These are phyloP conservation scores for Eucalyptus pauciflora DNA, from an alignment of 345 rosid species.

Conservation along the genomic window DNA sequence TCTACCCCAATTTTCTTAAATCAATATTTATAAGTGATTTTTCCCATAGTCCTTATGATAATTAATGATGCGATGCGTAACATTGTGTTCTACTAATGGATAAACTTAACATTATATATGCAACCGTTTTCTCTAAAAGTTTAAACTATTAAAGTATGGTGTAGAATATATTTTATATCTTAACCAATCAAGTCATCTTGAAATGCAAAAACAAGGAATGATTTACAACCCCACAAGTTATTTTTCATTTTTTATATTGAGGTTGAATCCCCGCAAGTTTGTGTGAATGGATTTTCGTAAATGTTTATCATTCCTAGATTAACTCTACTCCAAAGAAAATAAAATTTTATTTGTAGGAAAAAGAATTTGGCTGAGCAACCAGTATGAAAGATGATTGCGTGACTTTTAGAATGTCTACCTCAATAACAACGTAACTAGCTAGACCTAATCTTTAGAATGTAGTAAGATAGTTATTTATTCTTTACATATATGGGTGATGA, in stretches of 20 bases:
- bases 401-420: neutral
- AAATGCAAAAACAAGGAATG: neutral
- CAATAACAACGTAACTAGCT: neutral
- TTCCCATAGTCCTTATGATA: neutral
- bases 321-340: neutral
- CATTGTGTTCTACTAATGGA: neutral
- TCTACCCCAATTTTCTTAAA: neutral
- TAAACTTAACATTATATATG: neutral
- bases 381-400: neutral
- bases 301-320: neutral
- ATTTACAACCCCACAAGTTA: neutral
- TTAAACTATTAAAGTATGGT: neutral
- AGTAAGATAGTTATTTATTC: too few species aligned
- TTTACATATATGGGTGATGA: neutral
- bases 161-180: neutral
- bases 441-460: neutral
- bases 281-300: neutral
- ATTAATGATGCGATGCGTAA: neutral
- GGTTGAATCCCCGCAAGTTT: neutral
- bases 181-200: neutral
- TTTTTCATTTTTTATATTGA: too few species aligned
- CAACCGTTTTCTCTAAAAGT: neutral
- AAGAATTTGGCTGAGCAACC: neutral
- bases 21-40: neutral
- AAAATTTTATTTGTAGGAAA: neutral